Conservation (phyloP, 1,284 basidiomycete species). For the Sphagnurus paluster region DNA sequence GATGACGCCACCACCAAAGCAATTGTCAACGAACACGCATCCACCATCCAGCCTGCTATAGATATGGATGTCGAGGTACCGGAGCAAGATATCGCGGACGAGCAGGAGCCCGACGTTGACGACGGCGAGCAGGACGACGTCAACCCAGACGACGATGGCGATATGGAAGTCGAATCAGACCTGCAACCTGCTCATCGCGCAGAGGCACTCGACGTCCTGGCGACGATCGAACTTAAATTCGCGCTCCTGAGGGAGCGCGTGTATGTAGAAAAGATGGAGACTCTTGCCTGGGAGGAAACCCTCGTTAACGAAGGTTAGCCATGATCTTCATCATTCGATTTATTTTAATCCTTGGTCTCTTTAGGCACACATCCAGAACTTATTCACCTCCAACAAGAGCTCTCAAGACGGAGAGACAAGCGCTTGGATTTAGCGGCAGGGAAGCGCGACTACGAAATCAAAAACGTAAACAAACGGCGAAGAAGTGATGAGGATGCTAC, state of each 20-base stretch:
- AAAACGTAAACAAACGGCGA: slow-evolving; percentile 55
- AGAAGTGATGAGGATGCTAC: slow-evolving; percentile 62
- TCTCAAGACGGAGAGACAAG: slow-evolving; percentile 72
- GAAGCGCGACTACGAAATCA: slow-evolving; percentile 64
- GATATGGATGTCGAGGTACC: slow-evolving; percentile 23
- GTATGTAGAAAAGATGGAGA: slow-evolving; percentile 84
- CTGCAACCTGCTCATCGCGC: slow-evolving; percentile 75
- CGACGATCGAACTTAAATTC: slow-evolving; percentile 77
- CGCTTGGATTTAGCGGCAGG: slow-evolving; percentile 71
- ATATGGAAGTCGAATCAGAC: slow-evolving; percentile 55
- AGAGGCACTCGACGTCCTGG: slow-evolving; percentile 76
- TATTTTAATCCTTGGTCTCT: slow-evolving; percentile 10
- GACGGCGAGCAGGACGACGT: slow-evolving; percentile 15
- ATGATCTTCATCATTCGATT: slow-evolving; percentile 17
- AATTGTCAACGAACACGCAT: slow-evolving; percentile 11
- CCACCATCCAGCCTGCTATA: neutral
- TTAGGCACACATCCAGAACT: slow-evolving; percentile 82
- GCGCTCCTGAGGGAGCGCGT: slow-evolving; percentile 70
- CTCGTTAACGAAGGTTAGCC: slow-evolving; percentile 65
- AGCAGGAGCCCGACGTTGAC: neutral
- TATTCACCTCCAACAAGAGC: slow-evolving; percentile 72
- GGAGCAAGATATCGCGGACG: slow-evolving; percentile 30
- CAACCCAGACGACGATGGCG: slow-evolving; percentile 41
- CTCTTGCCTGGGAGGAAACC: slow-evolving; percentile 73
- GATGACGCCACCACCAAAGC: slow-evolving; percentile 3